Evolutionary conservation across 164 flowering plant genomes (phyloP), one percentile per base, ranked within the genome.

Genomic region (Santalum album): DNA sequence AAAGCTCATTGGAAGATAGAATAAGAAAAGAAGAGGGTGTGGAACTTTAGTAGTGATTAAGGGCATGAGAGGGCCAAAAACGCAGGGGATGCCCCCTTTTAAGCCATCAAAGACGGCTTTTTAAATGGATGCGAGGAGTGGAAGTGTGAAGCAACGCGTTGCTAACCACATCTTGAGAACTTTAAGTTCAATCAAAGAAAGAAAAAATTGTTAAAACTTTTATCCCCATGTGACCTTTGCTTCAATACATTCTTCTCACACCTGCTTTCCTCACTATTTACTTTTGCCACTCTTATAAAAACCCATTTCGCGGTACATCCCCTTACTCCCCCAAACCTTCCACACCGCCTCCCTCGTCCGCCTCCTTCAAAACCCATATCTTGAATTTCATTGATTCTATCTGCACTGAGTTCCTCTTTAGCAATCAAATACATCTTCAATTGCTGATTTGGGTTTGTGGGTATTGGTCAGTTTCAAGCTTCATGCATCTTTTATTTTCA

Each of bases 191-290:
- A 29, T 29, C 4, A 29, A 9, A 29, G 34, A 29, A 29, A 29
- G 6, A 29, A 29, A 29, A 9, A 3, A 29, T 29, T 3, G 34
- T 29, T 29, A 3, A 56, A 39, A 29, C 51, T 67, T 62, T 63
- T 59, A 52, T 43, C n/a, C 66, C 87, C 91, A 87, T 79, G 96
- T 87, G 91, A 83, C 64, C 74, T 60, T 68, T 54, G 65, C 60
- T 72, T 76, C 83, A 66, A 38, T 38, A 38, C 17, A 38, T 38
- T 11, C 70, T 78, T 72, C 66, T 72, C 78, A 71, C 72, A 77
- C 67, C 35, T 56, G 39, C 56, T 57, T 54, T 51, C 39, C 43
- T 42, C 9, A 29, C 44, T 38, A 40, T 53, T n/a, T 53, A 52
- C 59, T 55, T 58, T 66, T 68, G 57, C 9, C 9, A 3, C 9